Base-by-base conservation (phyloP, 495 filamentous ascomycete species). In the Oidiodendron maius region DNA sequence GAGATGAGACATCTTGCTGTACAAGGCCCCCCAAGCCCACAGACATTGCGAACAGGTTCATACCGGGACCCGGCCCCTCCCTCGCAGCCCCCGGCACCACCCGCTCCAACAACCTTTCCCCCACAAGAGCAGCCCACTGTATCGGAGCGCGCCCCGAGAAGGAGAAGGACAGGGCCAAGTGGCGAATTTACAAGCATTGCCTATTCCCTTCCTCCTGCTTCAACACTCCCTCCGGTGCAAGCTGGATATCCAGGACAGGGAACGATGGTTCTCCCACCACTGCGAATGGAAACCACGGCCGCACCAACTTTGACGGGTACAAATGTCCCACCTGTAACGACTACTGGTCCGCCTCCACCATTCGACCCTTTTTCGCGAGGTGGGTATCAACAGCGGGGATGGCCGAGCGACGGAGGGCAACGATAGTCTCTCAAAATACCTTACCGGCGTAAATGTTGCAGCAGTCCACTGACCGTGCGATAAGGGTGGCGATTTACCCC, bases 1-100 rank as follows among this genome's bases (percentile, higher is more conserved):
- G 69, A 72, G 15, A 69, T 71, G 46, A 68, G 67, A 46, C 68
- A 77, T 16, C 61, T 69, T 26, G 72, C 67, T 4, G 70, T 71
- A 23, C 66, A 70, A 37, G 70, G 63, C 2, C 72, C 72, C 25
- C 66, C 70, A 21, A 78, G 71, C 49, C 76, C 74, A 21, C 51
- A 43, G 13, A 35, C 42, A 17, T 48, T 44, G 45, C 37, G 52
- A 23, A 12, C 43, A 8, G 50, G 44, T 21, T 52, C 45, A 12
- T 44, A 52, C 44, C 42, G 35, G 38, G 44, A 35, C 13, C 25
- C 42, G 18, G 46, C 49, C 17, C 22, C 22, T 11, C 44, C 55
- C 24, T 39, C 37, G n/a, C 47, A 47, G 26, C 48, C 47, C 2
- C 51, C 51, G 0, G 37, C 38, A 1, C 47, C 40, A 23, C 51